Evolutionary conservation across 352 stramenopile species (phyloP).

Genomic region (Elongisporangium prolatum): DNA sequence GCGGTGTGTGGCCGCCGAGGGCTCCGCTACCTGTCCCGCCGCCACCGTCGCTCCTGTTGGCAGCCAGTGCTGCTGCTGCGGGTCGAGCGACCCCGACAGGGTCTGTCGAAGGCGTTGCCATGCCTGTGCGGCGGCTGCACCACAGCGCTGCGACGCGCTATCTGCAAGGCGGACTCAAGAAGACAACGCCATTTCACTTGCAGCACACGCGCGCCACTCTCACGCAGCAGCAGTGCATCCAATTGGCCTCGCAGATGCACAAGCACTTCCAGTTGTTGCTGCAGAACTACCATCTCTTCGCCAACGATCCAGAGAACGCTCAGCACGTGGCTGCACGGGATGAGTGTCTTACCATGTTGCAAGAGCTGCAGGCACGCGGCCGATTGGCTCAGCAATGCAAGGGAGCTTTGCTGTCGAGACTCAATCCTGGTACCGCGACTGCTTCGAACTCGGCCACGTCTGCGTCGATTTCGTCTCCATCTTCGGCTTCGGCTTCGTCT

Average conservation of each 20-base stretch:
- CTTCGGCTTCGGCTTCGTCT: not conserved
- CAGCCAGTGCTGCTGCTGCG: not conserved
- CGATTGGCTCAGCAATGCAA: constrained; percentile 65
- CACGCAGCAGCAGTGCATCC: constrained; percentile 67
- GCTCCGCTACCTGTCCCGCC: not conserved
- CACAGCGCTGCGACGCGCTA: not conserved
- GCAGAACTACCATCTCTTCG: constrained; percentile 62
- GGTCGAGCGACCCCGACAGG: not conserved
- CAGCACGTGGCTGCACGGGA: constrained; percentile 7
- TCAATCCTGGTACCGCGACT: constrained; percentile 22
- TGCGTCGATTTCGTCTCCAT: not conserved
- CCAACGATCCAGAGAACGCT: constrained; percentile 7
- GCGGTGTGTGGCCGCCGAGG: not conserved
- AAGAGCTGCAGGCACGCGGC: constrained; percentile 57
- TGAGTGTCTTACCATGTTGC: constrained; percentile 58
- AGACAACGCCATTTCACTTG: not conserved
- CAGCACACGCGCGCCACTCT: constrained; percentile 31
- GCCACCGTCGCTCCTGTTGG: not conserved
- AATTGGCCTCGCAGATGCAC: constrained; percentile 84
- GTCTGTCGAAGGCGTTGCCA: not conserved
- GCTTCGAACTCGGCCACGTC: not conserved
- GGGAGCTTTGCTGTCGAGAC: constrained; percentile 53
- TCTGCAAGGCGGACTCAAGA: constrained; percentile 6
- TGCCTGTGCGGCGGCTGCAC: not conserved
- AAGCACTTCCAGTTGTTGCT: constrained; percentile 82